phyloP scores from a whole-genome alignment of 2,329 filamentous ascomycete species.

The Paramyrothecium sp. region DNA sequence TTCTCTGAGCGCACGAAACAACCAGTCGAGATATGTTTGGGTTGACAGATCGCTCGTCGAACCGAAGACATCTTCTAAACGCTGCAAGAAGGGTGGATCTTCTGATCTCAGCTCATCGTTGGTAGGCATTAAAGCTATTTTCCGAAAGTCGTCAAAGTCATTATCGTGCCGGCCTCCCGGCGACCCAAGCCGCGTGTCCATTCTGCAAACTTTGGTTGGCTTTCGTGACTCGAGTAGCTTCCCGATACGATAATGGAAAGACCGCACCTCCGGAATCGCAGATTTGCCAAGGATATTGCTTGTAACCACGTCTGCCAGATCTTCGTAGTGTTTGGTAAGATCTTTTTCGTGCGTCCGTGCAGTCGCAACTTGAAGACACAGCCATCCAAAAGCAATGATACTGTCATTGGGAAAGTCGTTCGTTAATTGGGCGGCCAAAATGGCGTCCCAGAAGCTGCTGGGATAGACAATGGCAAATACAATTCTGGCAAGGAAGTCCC shows the following conservation, averaged over 20 bases:
- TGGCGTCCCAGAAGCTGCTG: background rate
- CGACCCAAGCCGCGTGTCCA: conserved; percentile 8
- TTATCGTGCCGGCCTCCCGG: conserved; percentile 75
- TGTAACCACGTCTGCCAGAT: conserved; percentile 23
- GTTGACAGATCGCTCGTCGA: conserved; percentile 33
- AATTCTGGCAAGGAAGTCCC: conserved; percentile 42
- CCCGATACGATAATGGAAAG: conserved; percentile 33
- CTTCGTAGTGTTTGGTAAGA: conserved; percentile 6
- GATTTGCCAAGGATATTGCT: conserved; percentile 19
- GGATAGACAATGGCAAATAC: background rate
- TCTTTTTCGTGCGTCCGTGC: conserved; percentile 13
- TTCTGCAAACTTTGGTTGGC: background rate
- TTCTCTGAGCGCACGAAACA: conserved; percentile 69
- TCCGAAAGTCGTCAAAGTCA: conserved; percentile 59
- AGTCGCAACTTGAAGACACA: conserved; percentile 42
- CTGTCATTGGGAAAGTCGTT: background rate
- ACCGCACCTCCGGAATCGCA: conserved; percentile 17
- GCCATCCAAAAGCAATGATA: conserved; percentile 42
- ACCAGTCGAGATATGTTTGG: conserved; percentile 61
- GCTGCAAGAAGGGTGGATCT: conserved; percentile 53
- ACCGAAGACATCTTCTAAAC: conserved; percentile 46
- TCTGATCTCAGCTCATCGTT: conserved; percentile 59
- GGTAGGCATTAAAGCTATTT: conserved; percentile 65
- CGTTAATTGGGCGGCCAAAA: background rate
- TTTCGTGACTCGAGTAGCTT: conserved; percentile 31